Conservation (phyloP, 2,329 filamentous ascomycete species). For the Neonectria sp. region DNA sequence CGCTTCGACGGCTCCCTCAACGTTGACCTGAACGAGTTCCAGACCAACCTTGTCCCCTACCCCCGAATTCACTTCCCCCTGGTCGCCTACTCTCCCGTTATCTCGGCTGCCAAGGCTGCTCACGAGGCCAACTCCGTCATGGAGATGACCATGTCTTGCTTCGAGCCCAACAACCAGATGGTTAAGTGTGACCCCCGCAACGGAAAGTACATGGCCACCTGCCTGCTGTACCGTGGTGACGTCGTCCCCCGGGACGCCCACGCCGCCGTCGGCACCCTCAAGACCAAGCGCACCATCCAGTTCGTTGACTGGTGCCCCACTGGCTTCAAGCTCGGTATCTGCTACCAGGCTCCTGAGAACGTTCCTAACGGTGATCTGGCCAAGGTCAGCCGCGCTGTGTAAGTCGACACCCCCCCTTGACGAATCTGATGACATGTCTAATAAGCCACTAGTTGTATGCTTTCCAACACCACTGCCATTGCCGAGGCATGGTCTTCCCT, state of each 20-base stretch:
- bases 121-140: slow-evolving; percentile 98
- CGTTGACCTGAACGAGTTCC: slow-evolving; percentile 99
- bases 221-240: slow-evolving; percentile 97
- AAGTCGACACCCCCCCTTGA: slow-evolving; percentile 63
- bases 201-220: slow-evolving; percentile 99
- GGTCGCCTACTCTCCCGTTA: slow-evolving; percentile 94
- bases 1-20: slow-evolving; percentile 99
- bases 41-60: slow-evolving; percentile 99
- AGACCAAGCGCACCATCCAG: slow-evolving; percentile 99
- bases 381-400: slow-evolving; percentile 98
- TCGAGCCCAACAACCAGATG: slow-evolving; percentile 99
- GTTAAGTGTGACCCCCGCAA: slow-evolving; percentile 99
- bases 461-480: slow-evolving; percentile 98
- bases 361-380: slow-evolving; percentile 97
- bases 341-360: slow-evolving; percentile 97
- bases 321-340: slow-evolving; percentile 99
- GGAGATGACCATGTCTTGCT: slow-evolving; percentile 99
- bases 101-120: slow-evolving; percentile 94
- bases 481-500: slow-evolving; percentile 98
- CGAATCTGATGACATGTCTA: slow-evolving; percentile 15
- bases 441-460: slow-evolving; percentile 81
- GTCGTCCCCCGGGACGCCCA: slow-evolving; percentile 97
- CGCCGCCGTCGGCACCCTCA: slow-evolving; percentile 92
- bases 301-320: slow-evolving; percentile 99
- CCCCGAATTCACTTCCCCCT: slow-evolving; percentile 99